A percentile compares a stretch with the other conserved stretches of the same genome.
Conservation (phyloP, 2,329 filamentous ascomycete species). For the Juglanconis oblonga region DNA sequence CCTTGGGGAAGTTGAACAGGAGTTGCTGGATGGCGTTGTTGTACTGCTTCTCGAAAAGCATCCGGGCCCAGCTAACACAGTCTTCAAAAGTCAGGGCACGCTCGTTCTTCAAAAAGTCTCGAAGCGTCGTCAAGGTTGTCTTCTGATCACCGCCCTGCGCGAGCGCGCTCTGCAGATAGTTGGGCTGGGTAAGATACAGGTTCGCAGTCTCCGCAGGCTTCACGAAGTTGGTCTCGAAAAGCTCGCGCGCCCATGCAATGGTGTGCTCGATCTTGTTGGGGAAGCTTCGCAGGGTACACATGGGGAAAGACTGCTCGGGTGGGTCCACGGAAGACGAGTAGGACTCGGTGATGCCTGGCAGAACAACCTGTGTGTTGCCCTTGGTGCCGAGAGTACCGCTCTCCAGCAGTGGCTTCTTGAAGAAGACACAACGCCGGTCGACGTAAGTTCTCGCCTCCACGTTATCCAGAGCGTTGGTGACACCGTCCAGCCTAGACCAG, state of each 20-base stretch:
- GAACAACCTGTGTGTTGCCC: constrained; percentile 94
- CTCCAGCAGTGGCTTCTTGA: constrained; percentile 93
- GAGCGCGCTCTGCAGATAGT: constrained; percentile 81
- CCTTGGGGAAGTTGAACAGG: constrained; percentile 95
- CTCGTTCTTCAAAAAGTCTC: constrained; percentile 86
- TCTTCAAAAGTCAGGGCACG: constrained; percentile 92
- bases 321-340: constrained; percentile 94
- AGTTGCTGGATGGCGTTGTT: constrained; percentile 96
- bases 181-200: constrained; percentile 84
- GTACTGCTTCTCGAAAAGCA: constrained; percentile 94
- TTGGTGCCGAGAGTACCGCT: constrained; percentile 98
- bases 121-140: constrained; percentile 84
- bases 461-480: constrained; percentile 97
- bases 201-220: constrained; percentile 93
- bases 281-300: constrained; percentile 97
- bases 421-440: constrained; percentile 94
- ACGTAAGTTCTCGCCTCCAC: constrained; percentile 96
- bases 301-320: constrained; percentile 97
- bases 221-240: constrained; percentile 92
- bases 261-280: constrained; percentile 98
- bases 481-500: constrained; percentile 82
- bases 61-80: constrained; percentile 91
- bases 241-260: constrained; percentile 94
- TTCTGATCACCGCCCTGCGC: constrained; percentile 96
- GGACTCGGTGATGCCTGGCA: constrained; percentile 89